Evolutionary conservation across 495 filamentous ascomycete genomes (phyloP), one percentile per base, ranked within the genome.

Genomic region (Xylaria curta): DNA sequence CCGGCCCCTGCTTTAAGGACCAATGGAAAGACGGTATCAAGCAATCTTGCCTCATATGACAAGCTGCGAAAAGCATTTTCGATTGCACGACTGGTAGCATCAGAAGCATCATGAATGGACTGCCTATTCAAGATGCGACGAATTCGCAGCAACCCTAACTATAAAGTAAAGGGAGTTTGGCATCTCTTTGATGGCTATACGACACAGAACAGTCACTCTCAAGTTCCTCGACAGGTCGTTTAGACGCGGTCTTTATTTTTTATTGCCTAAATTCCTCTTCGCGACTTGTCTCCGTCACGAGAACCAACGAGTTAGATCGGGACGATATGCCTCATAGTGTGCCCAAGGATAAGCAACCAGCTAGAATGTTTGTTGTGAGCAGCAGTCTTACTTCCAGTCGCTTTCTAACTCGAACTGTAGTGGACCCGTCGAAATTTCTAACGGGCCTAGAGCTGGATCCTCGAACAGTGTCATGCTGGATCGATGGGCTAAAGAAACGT

Each of bases 381-480:
- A 68, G 31, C 54, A 26, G 8, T 59, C 40, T 54, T 33, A 40
- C 28, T 36, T 38, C 38, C 15, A 63, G 47, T 46, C 47, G 54
- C 15, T 42, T 71, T 69, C 76, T 76, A 67, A 78, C 56, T 49
- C 66, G 40, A 38, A 56, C 54, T 68, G 64, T 75, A 79, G 74
- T 58, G 65, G 63, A 17, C n/a, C 59, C 42, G 68, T 61, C 46
- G 59, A 75, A 70, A 28, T 70, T 42, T 67, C 58, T 47, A 36
- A 66, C 36, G 51, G 62, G 24, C 19, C 62, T 6, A 65, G 42
- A 53, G n/a, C 51, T 46, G 19, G 21, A 49, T 68, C 66, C 24
- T 73, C 77, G 44, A 72, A 71, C 36, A 67, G 76, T 3, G 76
- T 76, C 24, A 85, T 84, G 82, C 68, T 85, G 63, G 74, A 74